Conservation (phyloP, 306 rosid species). For the Prunus dulcis region DNA sequence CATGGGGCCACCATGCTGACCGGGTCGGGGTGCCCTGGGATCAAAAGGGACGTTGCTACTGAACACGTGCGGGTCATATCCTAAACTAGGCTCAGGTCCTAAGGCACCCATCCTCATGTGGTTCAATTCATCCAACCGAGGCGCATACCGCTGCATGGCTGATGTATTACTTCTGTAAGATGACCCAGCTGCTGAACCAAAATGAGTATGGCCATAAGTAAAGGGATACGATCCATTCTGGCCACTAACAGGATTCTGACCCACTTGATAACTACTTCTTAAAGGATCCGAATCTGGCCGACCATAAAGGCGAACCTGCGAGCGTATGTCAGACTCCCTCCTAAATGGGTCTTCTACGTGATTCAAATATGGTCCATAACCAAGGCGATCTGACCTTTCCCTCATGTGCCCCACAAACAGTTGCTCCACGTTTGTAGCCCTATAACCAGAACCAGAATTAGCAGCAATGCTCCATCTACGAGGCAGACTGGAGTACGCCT, state of each 20-base stretch:
- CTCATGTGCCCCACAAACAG: constrained; percentile 18
- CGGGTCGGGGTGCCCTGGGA: constrained; percentile 35
- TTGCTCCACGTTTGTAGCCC: constrained; percentile 38
- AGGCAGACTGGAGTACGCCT: neutral
- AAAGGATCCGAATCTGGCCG: constrained; percentile 25
- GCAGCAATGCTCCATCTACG: constrained; percentile 25
- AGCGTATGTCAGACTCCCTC: constrained; percentile 36
- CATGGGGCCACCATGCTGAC: constrained; percentile 20
- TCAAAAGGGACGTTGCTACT: constrained; percentile 19
- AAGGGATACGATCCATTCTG: constrained; percentile 19
- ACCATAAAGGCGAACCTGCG: constrained; percentile 35
- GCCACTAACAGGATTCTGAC: constrained; percentile 31
- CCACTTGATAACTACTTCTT: constrained; percentile 25
- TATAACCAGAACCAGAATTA: constrained; percentile 27
- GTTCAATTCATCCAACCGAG: constrained; percentile 61
- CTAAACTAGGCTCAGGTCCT: constrained; percentile 29
- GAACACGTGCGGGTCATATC: constrained; percentile 24
- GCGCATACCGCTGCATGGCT: constrained; percentile 58
- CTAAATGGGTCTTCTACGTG: constrained; percentile 26
- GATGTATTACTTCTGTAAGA: constrained; percentile 41
- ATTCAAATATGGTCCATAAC: constrained; percentile 27
- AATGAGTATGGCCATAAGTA: constrained; percentile 19
- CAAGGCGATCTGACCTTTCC: constrained; percentile 22
- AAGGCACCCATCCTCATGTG: constrained; percentile 30
- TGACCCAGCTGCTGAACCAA: constrained; percentile 21